These are phyloP conservation scores for Thraustochytrium striatum DNA, from an alignment of 352 stramenopile genomes.

Conservation along the genomic window DNA sequence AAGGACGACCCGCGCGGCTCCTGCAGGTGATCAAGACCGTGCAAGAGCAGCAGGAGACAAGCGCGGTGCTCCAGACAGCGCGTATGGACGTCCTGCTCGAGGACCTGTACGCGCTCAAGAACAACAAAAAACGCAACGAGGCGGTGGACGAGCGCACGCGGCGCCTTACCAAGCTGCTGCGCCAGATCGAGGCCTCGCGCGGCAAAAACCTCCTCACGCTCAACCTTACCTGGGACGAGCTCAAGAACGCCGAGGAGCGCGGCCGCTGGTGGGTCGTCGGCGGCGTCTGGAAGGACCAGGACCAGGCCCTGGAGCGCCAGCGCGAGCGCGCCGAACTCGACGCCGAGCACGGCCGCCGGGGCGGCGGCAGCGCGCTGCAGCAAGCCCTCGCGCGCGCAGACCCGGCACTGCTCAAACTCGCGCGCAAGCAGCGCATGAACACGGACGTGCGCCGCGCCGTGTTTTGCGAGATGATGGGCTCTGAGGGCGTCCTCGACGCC, in stretches of 20 bases:
- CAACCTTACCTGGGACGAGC: slow-evolving; percentile 65
- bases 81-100: slow-evolving; percentile 78
- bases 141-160: slow-evolving; percentile 68
- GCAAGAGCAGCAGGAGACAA: slow-evolving; percentile 61
- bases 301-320: slow-evolving; percentile 14
- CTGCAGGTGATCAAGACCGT: slow-evolving; percentile 74
- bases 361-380: slow-evolving; percentile 45
- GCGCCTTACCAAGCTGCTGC: slow-evolving; percentile 88
- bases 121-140: slow-evolving; percentile 77
- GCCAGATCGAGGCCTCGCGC: slow-evolving; percentile 68
- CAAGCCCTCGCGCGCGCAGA: slow-evolving; percentile 58
- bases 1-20: slow-evolving; percentile 75
- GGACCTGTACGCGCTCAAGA: slow-evolving; percentile 92
- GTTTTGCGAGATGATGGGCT: slow-evolving; percentile 94
- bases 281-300: slow-evolving; percentile 80
- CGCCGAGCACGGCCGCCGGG: slow-evolving; percentile 65
- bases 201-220: slow-evolving; percentile 64
- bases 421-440: slow-evolving; percentile 94
- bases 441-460: slow-evolving; percentile 88
- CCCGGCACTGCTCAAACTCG: slow-evolving; percentile 74
- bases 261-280: slow-evolving; percentile 94
- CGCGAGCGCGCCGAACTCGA: slow-evolving; percentile 52
- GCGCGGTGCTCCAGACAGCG: slow-evolving; percentile 50
- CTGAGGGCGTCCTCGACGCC: slow-evolving; percentile 86
- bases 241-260: slow-evolving; percentile 64